Conservation (phyloP, 2,329 filamentous ascomycete genomes). For the Camillea tinctor region DNA sequence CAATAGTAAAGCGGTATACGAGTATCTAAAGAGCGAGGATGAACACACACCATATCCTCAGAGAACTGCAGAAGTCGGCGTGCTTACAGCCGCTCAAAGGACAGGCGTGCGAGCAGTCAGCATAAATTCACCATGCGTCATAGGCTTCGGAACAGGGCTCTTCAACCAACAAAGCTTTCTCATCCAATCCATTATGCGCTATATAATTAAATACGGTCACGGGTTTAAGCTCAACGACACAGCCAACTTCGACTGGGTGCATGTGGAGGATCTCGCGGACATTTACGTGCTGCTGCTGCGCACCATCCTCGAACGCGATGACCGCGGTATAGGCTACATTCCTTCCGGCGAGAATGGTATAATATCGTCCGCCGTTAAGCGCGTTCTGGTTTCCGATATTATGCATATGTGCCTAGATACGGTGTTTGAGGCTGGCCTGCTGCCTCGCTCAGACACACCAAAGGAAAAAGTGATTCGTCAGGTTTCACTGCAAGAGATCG, state of each 20-base stretch:
- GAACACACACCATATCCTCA: slow-evolving; percentile 17
- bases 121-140: slow-evolving; percentile 16
- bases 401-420: neutral
- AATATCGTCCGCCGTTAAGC: neutral
- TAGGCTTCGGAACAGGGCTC: slow-evolving; percentile 14
- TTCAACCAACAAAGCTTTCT: slow-evolving; percentile 16
- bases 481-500: neutral
- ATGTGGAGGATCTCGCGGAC: slow-evolving; percentile 19
- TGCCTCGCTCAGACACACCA: neutral
- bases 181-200: slow-evolving; percentile 19
- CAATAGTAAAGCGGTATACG: slow-evolving; percentile 2
- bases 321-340: neutral
- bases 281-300: slow-evolving; percentile 14
- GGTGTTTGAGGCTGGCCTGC: neutral
- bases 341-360: neutral
- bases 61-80: slow-evolving; percentile 17
- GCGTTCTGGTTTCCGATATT: neutral
- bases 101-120: slow-evolving; percentile 12
- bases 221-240: slow-evolving; percentile 16
- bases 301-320: slow-evolving; percentile 5
- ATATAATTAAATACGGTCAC: slow-evolving; percentile 15
- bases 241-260: slow-evolving; percentile 15
- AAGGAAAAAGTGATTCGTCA: neutral
- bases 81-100: slow-evolving; percentile 8
- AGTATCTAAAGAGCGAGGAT: slow-evolving; percentile 16